Conservation (phyloP, 176 grass and related monocot genomes). For the Hsuehochloa calcarea region DNA sequence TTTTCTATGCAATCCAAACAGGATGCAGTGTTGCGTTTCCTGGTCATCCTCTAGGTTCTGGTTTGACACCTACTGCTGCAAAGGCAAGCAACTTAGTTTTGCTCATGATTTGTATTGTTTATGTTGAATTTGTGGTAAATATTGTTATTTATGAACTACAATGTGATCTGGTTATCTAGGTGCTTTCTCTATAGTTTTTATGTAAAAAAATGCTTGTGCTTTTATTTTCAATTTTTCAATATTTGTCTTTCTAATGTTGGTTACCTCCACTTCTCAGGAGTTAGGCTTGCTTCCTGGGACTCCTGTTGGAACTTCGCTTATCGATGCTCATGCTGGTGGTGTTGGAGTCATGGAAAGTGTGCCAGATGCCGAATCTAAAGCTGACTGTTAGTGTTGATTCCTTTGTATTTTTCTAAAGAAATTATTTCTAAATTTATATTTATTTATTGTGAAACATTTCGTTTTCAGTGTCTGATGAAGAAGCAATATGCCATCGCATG, state of each 20-base stretch:
- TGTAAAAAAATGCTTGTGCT: not conserved
- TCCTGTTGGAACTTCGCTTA: constrained; percentile 91
- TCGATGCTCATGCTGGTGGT: constrained; percentile 96
- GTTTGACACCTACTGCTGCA: constrained; percentile 78
- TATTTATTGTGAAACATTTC: constrained; percentile 21
- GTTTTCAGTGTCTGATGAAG: constrained; percentile 55
- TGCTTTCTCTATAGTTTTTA: constrained; percentile 12
- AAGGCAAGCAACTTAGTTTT: constrained; percentile 66
- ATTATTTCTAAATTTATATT: not conserved
- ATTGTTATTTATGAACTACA: not conserved
- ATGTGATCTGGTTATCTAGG: constrained; percentile 11
- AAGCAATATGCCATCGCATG: constrained; percentile 70
- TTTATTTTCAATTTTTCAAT: not conserved
- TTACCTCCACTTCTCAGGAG: constrained; percentile 54
- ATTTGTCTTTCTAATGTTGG: not conserved
- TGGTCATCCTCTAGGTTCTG: constrained; percentile 94
- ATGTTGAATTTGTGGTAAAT: constrained; percentile 21
- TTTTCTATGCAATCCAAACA: constrained; percentile 42
- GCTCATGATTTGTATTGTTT: constrained; percentile 13
- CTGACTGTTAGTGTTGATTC: constrained; percentile 43
- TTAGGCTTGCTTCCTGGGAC: constrained; percentile 75
- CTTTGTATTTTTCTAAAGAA: constrained; percentile 11
- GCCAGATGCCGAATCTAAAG: constrained; percentile 44
- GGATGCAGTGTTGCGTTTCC: constrained; percentile 95
- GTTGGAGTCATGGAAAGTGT: constrained; percentile 93